Evolutionary conservation across 148 eudicot species (phyloP).

Genomic region (Persicaria tinctoria): DNA sequence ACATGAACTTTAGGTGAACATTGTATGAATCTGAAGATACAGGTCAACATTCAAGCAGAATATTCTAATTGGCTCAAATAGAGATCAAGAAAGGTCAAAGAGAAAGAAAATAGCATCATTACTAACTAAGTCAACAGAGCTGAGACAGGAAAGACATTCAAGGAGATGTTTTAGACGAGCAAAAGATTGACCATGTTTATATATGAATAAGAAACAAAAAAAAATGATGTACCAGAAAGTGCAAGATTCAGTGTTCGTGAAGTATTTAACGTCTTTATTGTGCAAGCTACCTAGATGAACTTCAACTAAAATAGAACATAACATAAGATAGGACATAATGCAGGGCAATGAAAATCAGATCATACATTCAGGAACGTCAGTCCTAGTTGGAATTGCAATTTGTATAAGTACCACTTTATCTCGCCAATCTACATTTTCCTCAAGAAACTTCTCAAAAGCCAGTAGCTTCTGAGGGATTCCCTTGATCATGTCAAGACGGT

Average conservation of each 20-base stretch:
- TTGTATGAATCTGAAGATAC: too few species aligned
- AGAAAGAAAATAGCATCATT: not conserved
- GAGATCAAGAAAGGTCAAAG: not conserved
- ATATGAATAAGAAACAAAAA: too few species aligned
- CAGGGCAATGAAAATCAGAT: conserved; percentile 13
- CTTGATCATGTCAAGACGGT: conserved; percentile 61
- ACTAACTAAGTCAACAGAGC: too few species aligned
- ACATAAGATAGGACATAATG: not conserved
- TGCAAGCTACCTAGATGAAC: not conserved
- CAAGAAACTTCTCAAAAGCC: conserved; percentile 64
- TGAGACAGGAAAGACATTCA: too few species aligned
- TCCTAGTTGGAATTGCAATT: conserved; percentile 65
- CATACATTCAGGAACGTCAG: conserved; percentile 62
- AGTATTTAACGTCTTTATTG: too few species aligned
- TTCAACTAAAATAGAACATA: not conserved
- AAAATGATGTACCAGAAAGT: too few species aligned
- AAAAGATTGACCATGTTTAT: too few species aligned
- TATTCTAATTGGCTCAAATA: not conserved
- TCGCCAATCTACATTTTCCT: conserved; percentile 57
- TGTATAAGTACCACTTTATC: conserved; percentile 54
- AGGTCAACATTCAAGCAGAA: too few species aligned
- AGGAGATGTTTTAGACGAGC: too few species aligned
- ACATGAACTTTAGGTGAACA: too few species aligned
- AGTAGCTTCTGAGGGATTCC: conserved; percentile 62
- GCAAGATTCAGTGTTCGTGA: too few species aligned